Evolutionary conservation across 2,329 filamentous ascomycete species (phyloP).

Genomic region (Aspergillus sp.): DNA sequence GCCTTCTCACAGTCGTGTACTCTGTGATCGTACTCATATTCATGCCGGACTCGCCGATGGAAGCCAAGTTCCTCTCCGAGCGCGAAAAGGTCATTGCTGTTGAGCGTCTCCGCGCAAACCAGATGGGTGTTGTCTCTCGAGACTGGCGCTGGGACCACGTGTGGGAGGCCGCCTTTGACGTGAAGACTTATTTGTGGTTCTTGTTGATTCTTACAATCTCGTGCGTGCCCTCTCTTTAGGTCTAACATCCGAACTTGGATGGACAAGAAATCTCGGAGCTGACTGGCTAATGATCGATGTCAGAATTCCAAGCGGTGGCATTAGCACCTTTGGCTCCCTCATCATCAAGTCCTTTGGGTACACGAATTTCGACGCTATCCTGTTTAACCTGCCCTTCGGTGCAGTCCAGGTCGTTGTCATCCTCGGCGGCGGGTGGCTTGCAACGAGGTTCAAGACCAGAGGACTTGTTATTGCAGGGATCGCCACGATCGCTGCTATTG

Average conservation of each 20-base stretch:
- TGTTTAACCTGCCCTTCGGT: conserved; percentile 50
- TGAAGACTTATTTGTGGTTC: conserved; percentile 45
- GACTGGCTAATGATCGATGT: not conserved
- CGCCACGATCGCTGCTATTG: conserved; percentile 45
- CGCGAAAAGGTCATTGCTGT: conserved; percentile 59
- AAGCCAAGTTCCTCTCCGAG: conserved; percentile 54
- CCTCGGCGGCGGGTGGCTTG: conserved; percentile 42
- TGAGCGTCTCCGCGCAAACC: conserved; percentile 59
- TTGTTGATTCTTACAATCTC: conserved; percentile 32
- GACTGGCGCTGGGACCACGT: conserved; percentile 59
- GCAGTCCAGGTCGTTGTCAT: conserved; percentile 44
- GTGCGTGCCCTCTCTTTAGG: conserved; percentile 15
- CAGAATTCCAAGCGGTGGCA: conserved; percentile 45
- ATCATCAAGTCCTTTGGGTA: conserved; percentile 51
- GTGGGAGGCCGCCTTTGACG: conserved; percentile 34
- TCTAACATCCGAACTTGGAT: not conserved
- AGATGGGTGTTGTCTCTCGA: conserved; percentile 59
- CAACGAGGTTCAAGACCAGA: conserved; percentile 49
- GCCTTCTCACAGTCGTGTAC: conserved; percentile 55
- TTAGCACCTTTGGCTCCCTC: conserved; percentile 45
- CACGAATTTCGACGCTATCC: conserved; percentile 44
- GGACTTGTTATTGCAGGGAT: conserved; percentile 50
- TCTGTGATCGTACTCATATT: conserved; percentile 51
- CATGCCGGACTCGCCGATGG: conserved; percentile 57
- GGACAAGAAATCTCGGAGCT: not conserved